Conservation (phyloP, 768 basidiomycete genomes). For the Boletus tomentosulus region DNA sequence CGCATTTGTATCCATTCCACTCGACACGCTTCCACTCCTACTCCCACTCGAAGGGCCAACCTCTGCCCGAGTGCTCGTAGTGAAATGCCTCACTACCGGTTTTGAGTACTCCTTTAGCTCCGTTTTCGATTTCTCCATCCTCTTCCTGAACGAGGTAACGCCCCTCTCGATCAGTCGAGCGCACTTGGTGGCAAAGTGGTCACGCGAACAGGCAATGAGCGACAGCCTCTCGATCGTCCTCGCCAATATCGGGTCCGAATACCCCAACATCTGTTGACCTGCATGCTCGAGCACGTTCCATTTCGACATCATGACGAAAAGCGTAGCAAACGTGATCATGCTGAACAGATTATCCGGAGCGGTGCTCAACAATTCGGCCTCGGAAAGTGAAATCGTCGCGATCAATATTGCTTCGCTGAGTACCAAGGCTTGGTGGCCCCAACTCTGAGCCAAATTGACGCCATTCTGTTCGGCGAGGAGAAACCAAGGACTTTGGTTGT, state of each 20-base stretch:
- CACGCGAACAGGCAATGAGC: conserved; percentile 33
- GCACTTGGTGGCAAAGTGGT: conserved; percentile 40
- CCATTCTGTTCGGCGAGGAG: conserved; percentile 31
- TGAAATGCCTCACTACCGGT: conserved; percentile 22
- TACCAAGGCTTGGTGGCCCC: conserved; percentile 37
- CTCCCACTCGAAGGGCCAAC: conserved; percentile 14
- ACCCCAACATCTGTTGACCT: conserved; percentile 33
- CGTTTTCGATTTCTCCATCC: conserved; percentile 22
- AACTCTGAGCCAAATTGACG: conserved; percentile 31
- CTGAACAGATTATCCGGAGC: conserved; percentile 40
- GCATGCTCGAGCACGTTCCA: conserved; percentile 36
- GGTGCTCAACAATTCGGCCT: conserved; percentile 35
- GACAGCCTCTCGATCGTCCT: conserved; percentile 34
- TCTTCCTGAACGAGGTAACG: conserved; percentile 28
- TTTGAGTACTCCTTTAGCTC: conserved; percentile 17
- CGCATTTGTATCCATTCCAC: conserved; percentile 12
- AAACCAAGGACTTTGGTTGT: conserved; percentile 28
- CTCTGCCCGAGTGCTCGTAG: conserved; percentile 11
- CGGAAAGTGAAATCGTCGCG: conserved; percentile 30
- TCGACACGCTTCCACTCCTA: conserved; percentile 15
- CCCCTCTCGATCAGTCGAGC: conserved; percentile 39
- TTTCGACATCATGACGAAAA: conserved; percentile 41
- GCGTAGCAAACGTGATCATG: conserved; percentile 42
- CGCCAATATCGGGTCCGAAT: conserved; percentile 35
- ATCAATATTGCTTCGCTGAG: conserved; percentile 38